A percentile compares a stretch with the other conserved stretches of the same genome.
Evolutionary conservation across 2,329 filamentous ascomycete species (phyloP).

Genomic region (Chrysoporthe deuterocubensis): DNA sequence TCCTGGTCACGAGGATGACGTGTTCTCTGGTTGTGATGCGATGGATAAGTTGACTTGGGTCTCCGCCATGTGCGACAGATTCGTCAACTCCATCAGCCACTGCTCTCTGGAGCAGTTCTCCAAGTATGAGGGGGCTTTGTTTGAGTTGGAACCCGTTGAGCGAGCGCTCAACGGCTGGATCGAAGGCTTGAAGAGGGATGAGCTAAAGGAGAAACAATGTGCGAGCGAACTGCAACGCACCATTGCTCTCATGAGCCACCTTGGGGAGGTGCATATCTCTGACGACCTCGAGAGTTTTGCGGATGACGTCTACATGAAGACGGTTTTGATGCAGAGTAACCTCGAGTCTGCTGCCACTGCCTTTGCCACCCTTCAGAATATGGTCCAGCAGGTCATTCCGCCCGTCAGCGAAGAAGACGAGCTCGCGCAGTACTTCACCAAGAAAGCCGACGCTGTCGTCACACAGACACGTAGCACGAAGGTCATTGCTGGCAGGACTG

Average conservation of each 20-base stretch:
- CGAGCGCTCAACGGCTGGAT: conserved; percentile 87
- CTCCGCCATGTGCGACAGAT: conserved; percentile 79
- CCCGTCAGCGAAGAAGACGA: conserved; percentile 64
- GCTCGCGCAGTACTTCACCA: conserved; percentile 66
- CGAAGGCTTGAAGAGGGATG: conserved; percentile 79
- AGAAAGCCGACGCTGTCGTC: conserved; percentile 72
- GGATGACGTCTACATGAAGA: conserved; percentile 78
- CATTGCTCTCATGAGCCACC: conserved; percentile 83
- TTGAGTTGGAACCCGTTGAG: conserved; percentile 91
- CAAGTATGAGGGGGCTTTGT: conserved; percentile 76
- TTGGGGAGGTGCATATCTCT: conserved; percentile 79
- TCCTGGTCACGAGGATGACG: conserved; percentile 74
- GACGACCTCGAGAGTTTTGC: conserved; percentile 73
- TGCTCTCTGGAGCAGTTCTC: conserved; percentile 80
- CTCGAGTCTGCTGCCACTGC: conserved; percentile 77
- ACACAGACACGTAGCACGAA: conserved; percentile 81
- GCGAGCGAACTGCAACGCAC: conserved; percentile 81
- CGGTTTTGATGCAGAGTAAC: conserved; percentile 76
- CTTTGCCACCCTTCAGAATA: conserved; percentile 64
- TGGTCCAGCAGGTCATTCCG: conserved; percentile 70
- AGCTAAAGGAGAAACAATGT: conserved; percentile 83
- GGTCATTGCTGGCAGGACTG: conserved; percentile 78
- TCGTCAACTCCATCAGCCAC: conserved; percentile 77
- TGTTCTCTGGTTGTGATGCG: conserved; percentile 79
- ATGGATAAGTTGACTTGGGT: conserved; percentile 88